Percentiles rank a stretch among this genome's conserved stretches.
phyloP scores from a whole-genome alignment of 768 basidiomycete species.

The Rubroboletus pulcherrimus region DNA sequence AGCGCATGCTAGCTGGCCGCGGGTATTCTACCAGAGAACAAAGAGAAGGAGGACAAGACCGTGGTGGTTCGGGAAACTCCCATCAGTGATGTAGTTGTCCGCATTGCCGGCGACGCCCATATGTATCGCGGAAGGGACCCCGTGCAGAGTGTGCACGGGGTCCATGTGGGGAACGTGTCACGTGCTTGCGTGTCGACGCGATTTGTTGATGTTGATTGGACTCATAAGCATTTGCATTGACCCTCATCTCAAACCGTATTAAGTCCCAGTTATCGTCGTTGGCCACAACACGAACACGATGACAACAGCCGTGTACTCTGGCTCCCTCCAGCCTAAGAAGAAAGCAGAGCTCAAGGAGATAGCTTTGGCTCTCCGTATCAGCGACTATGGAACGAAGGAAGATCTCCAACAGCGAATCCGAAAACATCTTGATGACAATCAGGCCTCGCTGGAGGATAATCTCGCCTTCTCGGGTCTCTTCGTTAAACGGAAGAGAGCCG shows the following conservation, averaged over 20 bases:
- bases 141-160: constrained; percentile 4
- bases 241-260: constrained; percentile 10
- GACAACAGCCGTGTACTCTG: constrained; percentile 44
- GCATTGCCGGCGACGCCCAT: no score
- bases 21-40: constrained; percentile 34
- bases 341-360: constrained; percentile 65
- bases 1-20: constrained; percentile 27
- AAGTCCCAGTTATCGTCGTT: background rate
- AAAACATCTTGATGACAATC: constrained; percentile 55
- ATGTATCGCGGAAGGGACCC: background rate
- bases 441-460: constrained; percentile 51
- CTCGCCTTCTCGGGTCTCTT: constrained; percentile 57
- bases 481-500: constrained; percentile 35
- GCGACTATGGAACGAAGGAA: constrained; percentile 58
- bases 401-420: constrained; percentile 61
- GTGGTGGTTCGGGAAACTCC: constrained; percentile 16
- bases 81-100: background rate
- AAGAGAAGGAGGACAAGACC: constrained; percentile 7
- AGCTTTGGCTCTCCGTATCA: constrained; percentile 49
- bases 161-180: constrained; percentile 9
- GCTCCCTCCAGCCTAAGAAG: constrained; percentile 60
- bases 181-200: constrained; percentile 25
- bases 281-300: constrained; percentile 26
- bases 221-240: constrained; percentile 14
- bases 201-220: constrained; percentile 30